These are phyloP conservation scores for Alternaria alternata DNA, from an alignment of 2,329 filamentous ascomycete genomes.

Conservation along the genomic window DNA sequence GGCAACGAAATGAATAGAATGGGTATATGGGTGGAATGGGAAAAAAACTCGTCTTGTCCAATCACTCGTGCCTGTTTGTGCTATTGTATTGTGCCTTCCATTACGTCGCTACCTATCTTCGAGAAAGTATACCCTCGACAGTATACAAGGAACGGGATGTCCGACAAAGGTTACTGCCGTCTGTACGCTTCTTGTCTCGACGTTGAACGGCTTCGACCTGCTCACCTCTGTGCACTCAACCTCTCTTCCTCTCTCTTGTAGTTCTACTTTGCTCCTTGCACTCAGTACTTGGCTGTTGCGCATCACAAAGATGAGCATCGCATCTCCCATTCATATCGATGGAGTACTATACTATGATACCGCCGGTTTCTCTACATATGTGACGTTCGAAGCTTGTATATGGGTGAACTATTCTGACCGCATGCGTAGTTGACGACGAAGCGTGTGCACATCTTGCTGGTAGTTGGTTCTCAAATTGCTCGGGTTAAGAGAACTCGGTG, in stretches of 20 bases:
- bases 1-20: background rate
- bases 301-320: background rate
- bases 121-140: background rate
- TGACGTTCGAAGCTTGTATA: background rate
- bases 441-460: background rate
- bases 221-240: background rate
- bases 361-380: background rate
- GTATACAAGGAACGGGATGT: background rate
- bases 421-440: background rate
- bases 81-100: background rate
- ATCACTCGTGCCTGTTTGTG: background rate
- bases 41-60: background rate
- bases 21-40: background rate
- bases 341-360: background rate
- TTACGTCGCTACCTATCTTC: background rate
- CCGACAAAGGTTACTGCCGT: background rate
- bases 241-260: background rate
- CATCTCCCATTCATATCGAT: background rate
- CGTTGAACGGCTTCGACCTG: background rate
- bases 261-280: background rate
- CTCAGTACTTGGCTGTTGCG: background rate
- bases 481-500: background rate
- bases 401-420: background rate
- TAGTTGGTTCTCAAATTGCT: background rate
- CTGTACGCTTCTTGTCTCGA: background rate